phyloP scores from a whole-genome alignment of 495 filamentous ascomycete genomes.

The Evernia prunastri region DNA sequence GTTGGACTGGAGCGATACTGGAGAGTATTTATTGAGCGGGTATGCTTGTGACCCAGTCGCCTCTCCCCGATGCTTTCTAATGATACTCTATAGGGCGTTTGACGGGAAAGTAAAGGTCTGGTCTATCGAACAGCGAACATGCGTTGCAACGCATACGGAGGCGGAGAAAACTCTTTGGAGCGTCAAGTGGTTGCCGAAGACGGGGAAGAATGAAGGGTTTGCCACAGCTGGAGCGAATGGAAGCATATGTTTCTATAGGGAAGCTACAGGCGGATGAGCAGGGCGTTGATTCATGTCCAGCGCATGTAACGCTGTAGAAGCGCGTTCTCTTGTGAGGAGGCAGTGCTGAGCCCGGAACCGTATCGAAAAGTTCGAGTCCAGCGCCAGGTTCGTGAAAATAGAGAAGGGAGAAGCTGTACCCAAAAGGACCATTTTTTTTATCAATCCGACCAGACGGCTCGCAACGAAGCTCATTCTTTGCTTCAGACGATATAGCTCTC shows the following conservation, averaged over 20 bases:
- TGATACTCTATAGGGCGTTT: constrained; percentile 10
- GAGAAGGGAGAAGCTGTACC: background rate
- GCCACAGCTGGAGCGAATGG: constrained; percentile 73
- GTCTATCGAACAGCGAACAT: constrained; percentile 72
- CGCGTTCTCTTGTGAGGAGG: background rate
- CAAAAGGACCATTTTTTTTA: background rate
- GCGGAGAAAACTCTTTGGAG: constrained; percentile 80
- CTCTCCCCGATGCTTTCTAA: background rate
- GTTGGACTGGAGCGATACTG: constrained; percentile 88
- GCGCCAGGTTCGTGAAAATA: background rate
- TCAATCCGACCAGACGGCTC: background rate
- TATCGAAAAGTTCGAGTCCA: background rate
- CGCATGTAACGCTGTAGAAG: background rate
- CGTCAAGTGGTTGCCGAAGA: constrained; percentile 83
- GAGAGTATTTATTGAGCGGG: constrained; percentile 87
- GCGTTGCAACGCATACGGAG: constrained; percentile 91
- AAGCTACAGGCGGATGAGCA: constrained; percentile 66
- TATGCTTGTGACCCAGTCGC: constrained; percentile 32
- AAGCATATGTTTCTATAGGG: constrained; percentile 82
- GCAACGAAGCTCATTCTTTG: background rate
- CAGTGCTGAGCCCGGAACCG: background rate
- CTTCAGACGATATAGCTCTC: background rate
- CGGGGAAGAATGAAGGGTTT: constrained; percentile 72
- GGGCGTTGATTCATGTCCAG: no score
- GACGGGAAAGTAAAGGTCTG: constrained; percentile 95